Evolutionary conservation across 495 filamentous ascomycete genomes (phyloP), one percentile per base, ranked within the genome.

Genomic region (Rhizodiscina lignyota): DNA sequence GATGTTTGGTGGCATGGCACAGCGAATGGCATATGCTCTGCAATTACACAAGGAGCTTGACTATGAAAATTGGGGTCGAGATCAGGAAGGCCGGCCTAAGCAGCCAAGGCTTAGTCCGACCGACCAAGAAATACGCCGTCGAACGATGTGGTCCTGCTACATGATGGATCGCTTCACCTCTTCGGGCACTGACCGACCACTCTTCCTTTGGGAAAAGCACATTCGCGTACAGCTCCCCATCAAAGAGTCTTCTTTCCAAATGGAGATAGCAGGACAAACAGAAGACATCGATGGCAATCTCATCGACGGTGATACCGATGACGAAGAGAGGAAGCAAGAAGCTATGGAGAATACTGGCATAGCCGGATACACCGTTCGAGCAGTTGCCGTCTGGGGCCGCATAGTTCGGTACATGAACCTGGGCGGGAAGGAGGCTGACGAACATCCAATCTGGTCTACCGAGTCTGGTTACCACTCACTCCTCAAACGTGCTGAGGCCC

Each of bases 121-220:
- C 10, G 89, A 97, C 55, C 74, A 81, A 22, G 89, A 97, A 52
- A 94, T 94, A 24, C 66, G 89, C 36, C 66, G 87, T 38, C 68
- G 89, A 35, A 91, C 83, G 4, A 94, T 97, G 87, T 97, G 89
- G 89, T 80, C 85, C 17, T 94, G 85, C 52, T 94, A 87, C 48
- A 50, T 91, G 40, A 94, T 97, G 89, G 89, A 97, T 54, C 74
- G 87, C 0, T 94, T 94, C 58, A 94, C 85, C 55, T 92, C 87
- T 2, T 94, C 86, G 2, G 89, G 89, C 11, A 94, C 86, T 19
- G 85, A 94, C 47, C 70, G 89, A 35, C 89, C 89, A 33, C 79
- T 79, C n/a, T 87, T 91, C 47, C 79, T 86, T 22, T 75, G 82
- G 44, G 86, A 94, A 53, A 79, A 81, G 37, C 79, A 79, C 36